These are phyloP conservation scores for Musa troglodytarum DNA, from an alignment of 176 grass and related monocot genomes.

Conservation along the genomic window DNA sequence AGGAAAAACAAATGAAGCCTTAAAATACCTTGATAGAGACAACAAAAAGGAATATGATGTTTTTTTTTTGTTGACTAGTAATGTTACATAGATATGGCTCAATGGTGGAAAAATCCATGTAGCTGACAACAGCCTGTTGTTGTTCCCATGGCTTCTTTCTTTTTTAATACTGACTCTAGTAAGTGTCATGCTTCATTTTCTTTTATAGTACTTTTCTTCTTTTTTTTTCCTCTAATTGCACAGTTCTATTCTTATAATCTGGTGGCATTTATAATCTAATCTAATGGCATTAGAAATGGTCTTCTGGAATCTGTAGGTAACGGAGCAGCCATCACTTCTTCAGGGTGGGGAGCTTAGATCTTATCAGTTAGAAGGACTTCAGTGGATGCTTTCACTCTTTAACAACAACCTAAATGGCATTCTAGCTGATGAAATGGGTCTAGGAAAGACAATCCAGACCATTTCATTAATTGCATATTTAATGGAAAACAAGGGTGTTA, in stretches of 20 bases:
- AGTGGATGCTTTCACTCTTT: constrained; percentile 99
- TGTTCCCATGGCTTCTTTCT: too few species aligned
- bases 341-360: constrained; percentile 72
- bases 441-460: constrained; percentile 99
- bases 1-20: too few species aligned
- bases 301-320: constrained; percentile 52
- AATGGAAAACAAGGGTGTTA: constrained; percentile 88
- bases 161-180: not conserved
- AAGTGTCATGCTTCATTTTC: not conserved
- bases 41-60: too few species aligned
- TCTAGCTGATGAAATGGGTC: constrained; percentile 99
- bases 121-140: not conserved
- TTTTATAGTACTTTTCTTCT: not conserved
- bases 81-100: not conserved
- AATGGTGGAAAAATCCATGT: not conserved
- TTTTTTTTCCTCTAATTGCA: not conserved
- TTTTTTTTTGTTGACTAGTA: not conserved
- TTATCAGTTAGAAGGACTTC: constrained; percentile 97
- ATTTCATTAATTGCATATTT: constrained; percentile 89
- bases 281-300: not conserved
- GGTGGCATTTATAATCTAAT: not conserved
- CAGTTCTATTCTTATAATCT: not conserved
- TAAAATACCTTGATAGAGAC: too few species aligned
- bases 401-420: constrained; percentile 99
- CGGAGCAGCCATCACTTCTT: constrained; percentile 81